Evolutionary conservation across 768 basidiomycete species (phyloP), one percentile per base, ranked within the genome.

Genomic region (Vararia minispora): DNA sequence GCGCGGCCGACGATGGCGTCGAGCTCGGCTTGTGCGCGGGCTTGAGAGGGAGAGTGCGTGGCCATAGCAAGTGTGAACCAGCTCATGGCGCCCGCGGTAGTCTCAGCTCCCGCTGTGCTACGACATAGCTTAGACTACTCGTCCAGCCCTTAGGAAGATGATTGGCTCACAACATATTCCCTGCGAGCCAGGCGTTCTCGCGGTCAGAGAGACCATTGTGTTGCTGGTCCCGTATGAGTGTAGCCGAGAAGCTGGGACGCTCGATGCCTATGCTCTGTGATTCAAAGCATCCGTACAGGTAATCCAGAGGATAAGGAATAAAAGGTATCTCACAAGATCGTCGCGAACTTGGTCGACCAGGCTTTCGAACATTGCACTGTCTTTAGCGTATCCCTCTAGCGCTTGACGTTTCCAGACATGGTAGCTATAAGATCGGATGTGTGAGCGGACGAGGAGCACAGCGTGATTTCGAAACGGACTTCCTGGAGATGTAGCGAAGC

Each of bases 361-460:
- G 9, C 33, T 28, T 36, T 31, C 33, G 18, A 49, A 49, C 39
- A 43, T 48, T 6, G 13, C 14, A 11, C 41, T 43, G 13, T 48
- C 47, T 24, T 22, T 32, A 27, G 33, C 34, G 25, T 49, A 39
- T 47, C 47, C 49, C 36, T 40, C 29, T 22, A 40, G 42, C 4
- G 38, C 48, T 3, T 49, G 42, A 37, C 48, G 48, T 37, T 49
- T 49, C 47, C 47, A 49, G n/a, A n/a, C n/a, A n/a, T n/a, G n/a
- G n/a, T n/a, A n/a, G n/a, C n/a, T n/a, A n/a, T n/a, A n/a, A n/a
- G n/a, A n/a, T n/a, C n/a, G n/a, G n/a, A n/a, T n/a, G n/a, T n/a
- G n/a, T n/a, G n/a, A n/a, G n/a, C n/a, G n/a, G n/a, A n/a, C n/a
- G n/a, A n/a, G n/a, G n/a, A n/a, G n/a, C n/a, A n/a, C n/a, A n/a